Evolutionary conservation across 108 stramenopile genomes (phyloP).

Genomic region (Fistulifera pelliculosa): DNA sequence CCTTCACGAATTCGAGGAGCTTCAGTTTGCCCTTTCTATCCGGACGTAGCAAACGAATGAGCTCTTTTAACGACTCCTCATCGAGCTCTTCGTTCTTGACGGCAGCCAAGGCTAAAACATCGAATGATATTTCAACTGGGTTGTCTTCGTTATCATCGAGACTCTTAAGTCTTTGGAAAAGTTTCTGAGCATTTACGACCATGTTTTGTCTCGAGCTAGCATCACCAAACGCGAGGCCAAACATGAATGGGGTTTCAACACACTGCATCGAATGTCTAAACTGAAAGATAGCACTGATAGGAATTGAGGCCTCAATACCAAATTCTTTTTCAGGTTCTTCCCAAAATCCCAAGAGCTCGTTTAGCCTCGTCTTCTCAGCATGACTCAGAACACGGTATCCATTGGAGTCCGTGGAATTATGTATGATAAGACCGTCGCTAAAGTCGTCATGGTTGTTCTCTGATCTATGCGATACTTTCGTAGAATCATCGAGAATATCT

Average conservation of each 20-base stretch:
- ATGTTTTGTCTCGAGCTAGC: background rate
- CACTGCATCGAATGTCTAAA: background rate
- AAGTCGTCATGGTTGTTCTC: background rate
- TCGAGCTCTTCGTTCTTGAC: background rate
- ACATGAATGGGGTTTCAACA: background rate
- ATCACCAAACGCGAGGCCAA: background rate
- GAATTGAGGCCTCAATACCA: background rate
- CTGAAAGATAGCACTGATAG: background rate
- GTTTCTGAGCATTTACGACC: background rate
- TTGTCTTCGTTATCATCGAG: background rate
- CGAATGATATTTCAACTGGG: background rate
- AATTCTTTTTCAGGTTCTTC: slow-evolving; percentile 34
- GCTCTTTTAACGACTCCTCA: slow-evolving; percentile 3
- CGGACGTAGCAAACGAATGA: slow-evolving; percentile 50
- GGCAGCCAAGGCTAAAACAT: background rate
- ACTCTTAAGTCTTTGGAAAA: background rate
- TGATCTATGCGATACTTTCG: background rate
- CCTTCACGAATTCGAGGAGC: slow-evolving; percentile 29
- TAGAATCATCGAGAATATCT: background rate
- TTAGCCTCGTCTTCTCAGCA: background rate
- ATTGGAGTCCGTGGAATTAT: background rate
- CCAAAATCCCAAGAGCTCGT: slow-evolving; percentile 38
- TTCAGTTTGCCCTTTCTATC: slow-evolving; percentile 42
- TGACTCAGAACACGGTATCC: background rate
- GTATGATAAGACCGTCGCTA: background rate